Percentiles rank a stretch among this genome's conserved stretches.
phyloP scores from a whole-genome alignment of 495 filamentous ascomycete genomes.

The Podospora fimiseda region DNA sequence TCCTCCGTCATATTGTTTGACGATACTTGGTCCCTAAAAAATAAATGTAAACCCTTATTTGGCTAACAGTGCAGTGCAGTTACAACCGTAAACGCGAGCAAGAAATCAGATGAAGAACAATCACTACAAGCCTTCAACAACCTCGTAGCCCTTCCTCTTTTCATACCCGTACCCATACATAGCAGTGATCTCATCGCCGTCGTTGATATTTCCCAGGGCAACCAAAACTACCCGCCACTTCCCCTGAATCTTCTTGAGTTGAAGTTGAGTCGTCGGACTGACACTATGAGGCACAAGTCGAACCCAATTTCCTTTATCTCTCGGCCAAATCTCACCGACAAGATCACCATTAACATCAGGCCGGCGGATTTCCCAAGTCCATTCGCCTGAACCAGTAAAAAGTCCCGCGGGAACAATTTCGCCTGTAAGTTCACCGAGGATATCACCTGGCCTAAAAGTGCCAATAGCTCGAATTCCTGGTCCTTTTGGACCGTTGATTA shows the following conservation, averaged over 20 bases:
- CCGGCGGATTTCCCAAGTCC: conserved; percentile 20
- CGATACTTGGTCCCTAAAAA: too few relatives aligned
- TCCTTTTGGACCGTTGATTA: conserved; percentile 16
- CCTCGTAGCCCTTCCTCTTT: too few relatives aligned
- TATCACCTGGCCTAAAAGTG: conserved; percentile 1
- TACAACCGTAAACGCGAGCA: too few relatives aligned
- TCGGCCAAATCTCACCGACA: conserved; percentile 25
- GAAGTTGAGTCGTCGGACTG: conserved; percentile 16
- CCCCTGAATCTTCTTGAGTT: conserved; percentile 20
- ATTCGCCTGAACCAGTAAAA: conserved; percentile 5
- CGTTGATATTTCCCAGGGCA: too few relatives aligned
- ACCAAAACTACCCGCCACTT: conserved; percentile 22
- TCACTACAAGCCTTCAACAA: too few relatives aligned
- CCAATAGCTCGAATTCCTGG: conserved; percentile 18
- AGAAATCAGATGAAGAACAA: too few relatives aligned
- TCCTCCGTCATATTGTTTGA: too few relatives aligned
- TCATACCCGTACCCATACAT: too few relatives aligned
- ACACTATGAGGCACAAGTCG: conserved; percentile 23
- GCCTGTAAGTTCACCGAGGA: conserved; percentile 26
- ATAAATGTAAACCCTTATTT: too few relatives aligned
- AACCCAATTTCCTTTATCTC: conserved; percentile 27
- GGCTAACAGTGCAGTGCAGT: too few relatives aligned
- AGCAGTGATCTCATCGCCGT: too few relatives aligned
- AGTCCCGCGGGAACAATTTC: conserved; percentile 21
- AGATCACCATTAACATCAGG: conserved; percentile 18